These are phyloP conservation scores for Citrus australasica DNA, from an alignment of 345 rosid genomes.

Conservation along the genomic window DNA sequence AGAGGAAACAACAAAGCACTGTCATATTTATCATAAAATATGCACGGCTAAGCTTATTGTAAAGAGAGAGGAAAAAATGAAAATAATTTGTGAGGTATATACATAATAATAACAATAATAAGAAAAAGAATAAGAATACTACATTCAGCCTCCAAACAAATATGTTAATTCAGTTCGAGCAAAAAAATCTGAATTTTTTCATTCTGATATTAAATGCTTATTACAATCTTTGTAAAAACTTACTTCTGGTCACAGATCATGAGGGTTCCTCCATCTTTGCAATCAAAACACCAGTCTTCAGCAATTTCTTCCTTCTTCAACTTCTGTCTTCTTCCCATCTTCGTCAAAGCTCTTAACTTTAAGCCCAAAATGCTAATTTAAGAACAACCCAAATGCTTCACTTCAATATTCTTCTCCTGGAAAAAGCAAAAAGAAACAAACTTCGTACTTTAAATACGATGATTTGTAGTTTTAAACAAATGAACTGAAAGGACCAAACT, in stretches of 20 bases:
- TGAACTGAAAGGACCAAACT: neutral
- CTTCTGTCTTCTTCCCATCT: slow-evolving; percentile 20
- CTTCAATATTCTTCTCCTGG: neutral
- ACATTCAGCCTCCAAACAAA: no score
- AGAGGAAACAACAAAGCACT: neutral
- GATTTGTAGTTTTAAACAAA: no score
- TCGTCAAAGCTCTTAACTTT: slow-evolving; percentile 5
- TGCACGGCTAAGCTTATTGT: no score
- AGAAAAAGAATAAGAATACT: no score
- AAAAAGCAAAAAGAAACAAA: neutral
- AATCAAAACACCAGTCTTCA: slow-evolving; percentile 45
- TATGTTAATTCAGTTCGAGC: neutral
- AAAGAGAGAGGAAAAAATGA: no score
- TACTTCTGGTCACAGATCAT: slow-evolving; percentile 49
- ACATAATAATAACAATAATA: no score
- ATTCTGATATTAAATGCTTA: neutral
- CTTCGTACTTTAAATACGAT: no score
- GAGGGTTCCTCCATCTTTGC: slow-evolving; percentile 57
- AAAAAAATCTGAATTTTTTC: neutral
- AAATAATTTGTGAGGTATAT: neutral
- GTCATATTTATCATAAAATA: no score
- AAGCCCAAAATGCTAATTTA: neutral
- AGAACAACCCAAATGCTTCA: neutral
- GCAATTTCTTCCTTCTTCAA: slow-evolving; percentile 27
- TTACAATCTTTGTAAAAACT: slow-evolving; percentile 1